Base-by-base conservation (phyloP, 2,329 filamentous ascomycete genomes). In the Ascomycota sp. region DNA sequence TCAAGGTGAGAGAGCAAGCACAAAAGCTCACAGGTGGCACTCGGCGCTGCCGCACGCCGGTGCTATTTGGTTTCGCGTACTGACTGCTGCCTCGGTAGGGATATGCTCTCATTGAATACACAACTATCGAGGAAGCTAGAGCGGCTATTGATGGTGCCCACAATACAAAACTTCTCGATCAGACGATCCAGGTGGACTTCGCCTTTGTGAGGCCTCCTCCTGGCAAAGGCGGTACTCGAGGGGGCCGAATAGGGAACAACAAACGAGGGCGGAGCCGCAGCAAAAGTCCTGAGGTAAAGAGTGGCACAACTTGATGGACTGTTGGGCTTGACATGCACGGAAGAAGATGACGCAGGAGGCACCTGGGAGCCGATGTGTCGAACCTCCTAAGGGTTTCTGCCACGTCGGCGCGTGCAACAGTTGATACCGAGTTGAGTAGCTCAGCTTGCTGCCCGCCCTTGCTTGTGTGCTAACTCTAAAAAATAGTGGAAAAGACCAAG, bases 61-160 rank as follows among this genome's bases (percentile, higher is more conserved):
- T 2, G 3, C 27, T 9, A 3, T 11, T 11, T 27, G 2, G 9
- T 9, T 21, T 10, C 10, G 13, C 13, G 30, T 21, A 10, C 11
- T 16, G n/a, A 11, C 25, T 28, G 21, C 29, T 13, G 25, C 11
- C 25, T 2, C 25, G 8, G 9, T 39, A 86, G 79, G 80, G 80
- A 42, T 89, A 89, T 55, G 79, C 76, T 25, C 58, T 89, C 44
- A 84, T 89, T 52, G 81, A 89, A 52, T 89, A 83, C 54, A 63
- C 77, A 1, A 86, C 79, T 1, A 61, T 83, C 29, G 66, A 73
- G 41, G 80, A 89, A 52, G 80, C 80, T 10, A 70, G 76, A 41
- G 76, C 75, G n/a, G 80, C 80, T 31, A 81, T 89, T 47, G 73
- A 82, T 51, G 75, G 72, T 44, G 76, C 76, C n/a, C 68, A 89